Evolutionary conservation across 2,329 filamentous ascomycete species (phyloP).

Genomic region (Tolypocladium amazonense): DNA sequence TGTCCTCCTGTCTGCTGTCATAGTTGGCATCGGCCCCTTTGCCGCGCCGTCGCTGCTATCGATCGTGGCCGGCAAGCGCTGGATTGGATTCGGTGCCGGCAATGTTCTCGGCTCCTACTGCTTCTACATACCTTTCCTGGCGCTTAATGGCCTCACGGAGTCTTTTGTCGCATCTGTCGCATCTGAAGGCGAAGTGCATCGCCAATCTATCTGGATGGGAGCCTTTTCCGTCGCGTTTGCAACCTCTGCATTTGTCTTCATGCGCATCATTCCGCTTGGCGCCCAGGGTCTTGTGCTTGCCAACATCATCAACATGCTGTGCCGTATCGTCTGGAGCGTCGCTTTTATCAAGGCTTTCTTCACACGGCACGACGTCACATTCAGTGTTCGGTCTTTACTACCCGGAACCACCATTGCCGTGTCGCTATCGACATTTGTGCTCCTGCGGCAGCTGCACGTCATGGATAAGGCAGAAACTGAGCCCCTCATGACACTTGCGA

Average conservation of each 20-base stretch:
- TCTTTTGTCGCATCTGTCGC: slow-evolving; percentile 88
- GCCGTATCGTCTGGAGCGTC: slow-evolving; percentile 73
- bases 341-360: slow-evolving; percentile 63
- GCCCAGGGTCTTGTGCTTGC: slow-evolving; percentile 75
- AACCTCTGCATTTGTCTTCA: slow-evolving; percentile 60
- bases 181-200: slow-evolving; percentile 59
- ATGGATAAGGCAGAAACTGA: slow-evolving; percentile 11
- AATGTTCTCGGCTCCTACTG: slow-evolving; percentile 70
- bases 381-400: slow-evolving; percentile 15
- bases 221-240: slow-evolving; percentile 71
- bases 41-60: slow-evolving; percentile 64
- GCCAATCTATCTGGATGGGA: slow-evolving; percentile 76
- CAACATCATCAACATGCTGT: slow-evolving; percentile 81
- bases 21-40: slow-evolving; percentile 62
- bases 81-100: slow-evolving; percentile 65
- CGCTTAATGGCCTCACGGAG: slow-evolving; percentile 83
- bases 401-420: slow-evolving; percentile 15
- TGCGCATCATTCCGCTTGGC: slow-evolving; percentile 59
- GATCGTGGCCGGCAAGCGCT: slow-evolving; percentile 65
- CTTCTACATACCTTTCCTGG: slow-evolving; percentile 87
- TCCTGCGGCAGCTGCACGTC: slow-evolving; percentile 15
- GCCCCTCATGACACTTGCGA: slow-evolving; percentile 27
- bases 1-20: slow-evolving; percentile 57
- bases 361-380: slow-evolving; percentile 23
- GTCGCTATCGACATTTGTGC: slow-evolving; percentile 15